Evolutionary conservation across 2,329 filamentous ascomycete species (phyloP).

Genomic region (Venturia aucupariae): DNA sequence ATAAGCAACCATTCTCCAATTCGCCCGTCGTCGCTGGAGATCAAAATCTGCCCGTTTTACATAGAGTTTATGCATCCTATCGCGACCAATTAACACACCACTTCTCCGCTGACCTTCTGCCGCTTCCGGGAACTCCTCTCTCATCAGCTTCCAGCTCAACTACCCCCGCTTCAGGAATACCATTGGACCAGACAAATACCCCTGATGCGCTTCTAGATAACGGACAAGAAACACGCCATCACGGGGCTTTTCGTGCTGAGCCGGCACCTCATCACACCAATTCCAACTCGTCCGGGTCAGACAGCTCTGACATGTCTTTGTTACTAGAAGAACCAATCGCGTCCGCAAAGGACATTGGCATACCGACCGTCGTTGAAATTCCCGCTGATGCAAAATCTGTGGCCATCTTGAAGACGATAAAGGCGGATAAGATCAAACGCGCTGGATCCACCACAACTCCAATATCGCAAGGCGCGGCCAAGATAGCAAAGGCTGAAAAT

Average conservation of each 20-base stretch:
- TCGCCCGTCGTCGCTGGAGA: not conserved
- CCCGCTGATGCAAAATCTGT: not conserved
- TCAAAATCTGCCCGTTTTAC: not conserved
- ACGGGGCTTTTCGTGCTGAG: not conserved
- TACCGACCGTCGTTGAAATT: slow-evolving; percentile 1
- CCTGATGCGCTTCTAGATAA: not conserved
- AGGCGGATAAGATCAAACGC: slow-evolving; percentile 2
- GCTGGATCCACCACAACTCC: not conserved
- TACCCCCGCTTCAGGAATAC: not conserved
- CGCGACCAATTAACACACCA: not conserved
- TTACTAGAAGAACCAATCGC: not conserved
- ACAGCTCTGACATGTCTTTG: not conserved
- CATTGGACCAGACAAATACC: not conserved
- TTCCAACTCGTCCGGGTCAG: not conserved
- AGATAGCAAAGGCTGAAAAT: not conserved
- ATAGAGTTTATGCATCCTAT: not conserved
- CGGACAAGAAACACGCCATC: not conserved
- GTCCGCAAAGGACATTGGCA: not conserved
- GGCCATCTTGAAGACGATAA: not conserved
- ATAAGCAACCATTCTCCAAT: not conserved
- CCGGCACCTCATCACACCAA: too few species aligned
- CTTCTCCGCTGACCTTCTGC: not conserved
- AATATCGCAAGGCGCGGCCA: not conserved
- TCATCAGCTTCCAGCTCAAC: not conserved
- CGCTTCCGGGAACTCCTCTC: not conserved